Evolutionary conservation across 495 filamentous ascomycete species (phyloP).

Genomic region (Polyplosphaeria fusca): DNA sequence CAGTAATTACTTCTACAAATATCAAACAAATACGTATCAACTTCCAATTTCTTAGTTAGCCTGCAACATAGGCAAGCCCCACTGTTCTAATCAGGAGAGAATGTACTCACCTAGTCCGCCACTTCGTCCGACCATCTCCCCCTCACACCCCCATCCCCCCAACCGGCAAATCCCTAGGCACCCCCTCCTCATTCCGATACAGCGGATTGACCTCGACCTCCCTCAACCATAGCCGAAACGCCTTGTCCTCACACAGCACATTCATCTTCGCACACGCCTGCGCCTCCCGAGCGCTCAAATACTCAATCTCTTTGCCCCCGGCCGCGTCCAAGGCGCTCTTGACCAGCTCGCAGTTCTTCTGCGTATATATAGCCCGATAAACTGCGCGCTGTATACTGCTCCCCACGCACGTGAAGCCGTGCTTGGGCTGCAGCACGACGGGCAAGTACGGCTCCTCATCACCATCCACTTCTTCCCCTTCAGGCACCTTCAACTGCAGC

Average conservation of each 20-base stretch:
- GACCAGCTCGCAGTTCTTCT: conserved; percentile 46
- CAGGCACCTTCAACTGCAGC: conserved; percentile 18
- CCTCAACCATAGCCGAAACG: conserved; percentile 38
- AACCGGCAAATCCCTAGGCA: conserved; percentile 9
- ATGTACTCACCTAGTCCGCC: no score
- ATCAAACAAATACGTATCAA: no score
- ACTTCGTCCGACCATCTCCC: no score
- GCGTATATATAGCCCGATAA: conserved; percentile 47
- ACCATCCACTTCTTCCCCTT: neutral
- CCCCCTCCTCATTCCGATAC: conserved; percentile 35
- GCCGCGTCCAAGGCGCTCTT: conserved; percentile 30
- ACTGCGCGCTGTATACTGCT: conserved; percentile 44
- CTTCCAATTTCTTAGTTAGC: no score
- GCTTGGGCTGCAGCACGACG: conserved; percentile 49
- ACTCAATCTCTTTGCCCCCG: conserved; percentile 33
- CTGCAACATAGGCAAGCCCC: no score
- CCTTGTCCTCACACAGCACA: conserved; percentile 22
- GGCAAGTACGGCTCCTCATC: conserved; percentile 23
- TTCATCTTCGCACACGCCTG: conserved; percentile 34
- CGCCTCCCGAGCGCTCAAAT: conserved; percentile 34
- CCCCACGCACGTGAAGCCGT: conserved; percentile 48
- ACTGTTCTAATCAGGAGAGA: no score
- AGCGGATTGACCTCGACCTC: conserved; percentile 36
- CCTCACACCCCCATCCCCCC: conserved; percentile 8
- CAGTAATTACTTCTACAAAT: no score